A percentile compares a stretch with the other conserved stretches of the same genome.
These are phyloP conservation scores for Thermothelomyces thermophilus DNA, from an alignment of 2,329 filamentous ascomycete species.

Conservation along the genomic window DNA sequence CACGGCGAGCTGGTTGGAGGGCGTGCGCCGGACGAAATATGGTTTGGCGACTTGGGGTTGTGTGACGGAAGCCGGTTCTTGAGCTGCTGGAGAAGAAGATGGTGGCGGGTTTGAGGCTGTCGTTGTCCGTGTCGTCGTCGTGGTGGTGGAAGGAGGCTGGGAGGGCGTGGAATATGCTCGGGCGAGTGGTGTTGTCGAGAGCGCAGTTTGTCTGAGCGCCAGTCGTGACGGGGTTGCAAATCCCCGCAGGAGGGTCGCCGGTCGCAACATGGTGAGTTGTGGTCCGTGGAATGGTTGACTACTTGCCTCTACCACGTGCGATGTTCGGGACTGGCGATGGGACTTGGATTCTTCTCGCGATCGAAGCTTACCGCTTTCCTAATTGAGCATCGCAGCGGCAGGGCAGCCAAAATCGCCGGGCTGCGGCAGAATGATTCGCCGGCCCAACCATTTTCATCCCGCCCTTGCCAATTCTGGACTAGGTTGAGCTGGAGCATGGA, in stretches of 20 bases:
- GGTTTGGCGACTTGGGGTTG: background rate
- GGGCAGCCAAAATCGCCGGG: slow-evolving; percentile 9
- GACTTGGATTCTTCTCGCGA: slow-evolving; percentile 6
- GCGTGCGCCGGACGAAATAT: slow-evolving; percentile 68
- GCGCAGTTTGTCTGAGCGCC: background rate
- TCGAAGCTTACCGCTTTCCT: slow-evolving; percentile 11
- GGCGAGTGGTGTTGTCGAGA: background rate
- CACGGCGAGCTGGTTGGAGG: slow-evolving; percentile 64
- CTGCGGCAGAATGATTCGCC: slow-evolving; percentile 21
- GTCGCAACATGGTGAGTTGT: slow-evolving; percentile 16
- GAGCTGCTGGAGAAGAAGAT: background rate
- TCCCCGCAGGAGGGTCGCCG: slow-evolving; percentile 13
- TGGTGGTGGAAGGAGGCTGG: background rate
- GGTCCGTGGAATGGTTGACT: too few relatives aligned
- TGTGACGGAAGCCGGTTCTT: background rate
- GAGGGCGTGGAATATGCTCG: background rate
- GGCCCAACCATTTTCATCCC: background rate
- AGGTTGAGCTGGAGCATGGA: background rate
- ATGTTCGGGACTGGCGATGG: background rate
- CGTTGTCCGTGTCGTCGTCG: background rate
- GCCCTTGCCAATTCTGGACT: background rate
- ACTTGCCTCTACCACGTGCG: too few relatives aligned
- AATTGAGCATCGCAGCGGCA: slow-evolving; percentile 1
- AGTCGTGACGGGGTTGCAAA: slow-evolving; percentile 6
- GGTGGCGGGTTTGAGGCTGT: background rate